Base-by-base conservation (phyloP, 192 early-diverging fungal species). In the Coemansia sp. region DNA sequence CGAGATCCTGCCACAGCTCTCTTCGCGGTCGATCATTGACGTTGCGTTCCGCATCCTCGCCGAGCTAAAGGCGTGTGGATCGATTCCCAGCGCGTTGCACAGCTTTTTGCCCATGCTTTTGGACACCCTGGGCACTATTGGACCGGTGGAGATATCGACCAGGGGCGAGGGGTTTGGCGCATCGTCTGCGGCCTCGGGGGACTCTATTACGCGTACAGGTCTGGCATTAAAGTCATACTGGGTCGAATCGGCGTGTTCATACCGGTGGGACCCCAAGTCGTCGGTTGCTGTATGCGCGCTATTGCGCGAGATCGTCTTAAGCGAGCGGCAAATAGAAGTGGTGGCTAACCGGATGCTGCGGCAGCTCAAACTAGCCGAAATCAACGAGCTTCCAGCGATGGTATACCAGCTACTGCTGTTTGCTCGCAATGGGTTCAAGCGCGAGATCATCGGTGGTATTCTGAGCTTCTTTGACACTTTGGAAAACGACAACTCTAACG, bases 391-490 rank as follows among this genome's bases (percentile, higher is more conserved):
- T 1, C 90, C 92, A 3, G 82, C 89, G 2, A 70, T 92, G 70
- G 79, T 89, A 14, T 89, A 88, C 64, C 90, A 92, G 70, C 63
- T 93, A 16, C 72, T 93, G 19, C 69, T 90, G 31, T 73, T 93
- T 17, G 84, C 87, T 21, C 79, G 87, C 34, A 85, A 88, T 80
- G 90, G 89, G 4, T 70, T 84, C 41, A 87, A 87, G 76, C 85
- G 83, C 24, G 39, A 84, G 17, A 85, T 88, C 6, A 46, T 91
- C 1, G 62, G 70, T 24, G 86, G 87, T 6, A 83, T 90, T 4
- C 73, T 86, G 6, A 77, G 72, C 36, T 85, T 86, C 44, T 93
- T 91, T 73, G 87, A 89, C 66, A 65, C 64, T 27, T 51, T 88
- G 33, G 81, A 89, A 36, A 33, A 66, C 50, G 59, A 61, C 45